These are phyloP conservation scores for Amanita thiersii DNA, from an alignment of 768 basidiomycete species.

Conservation along the genomic window DNA sequence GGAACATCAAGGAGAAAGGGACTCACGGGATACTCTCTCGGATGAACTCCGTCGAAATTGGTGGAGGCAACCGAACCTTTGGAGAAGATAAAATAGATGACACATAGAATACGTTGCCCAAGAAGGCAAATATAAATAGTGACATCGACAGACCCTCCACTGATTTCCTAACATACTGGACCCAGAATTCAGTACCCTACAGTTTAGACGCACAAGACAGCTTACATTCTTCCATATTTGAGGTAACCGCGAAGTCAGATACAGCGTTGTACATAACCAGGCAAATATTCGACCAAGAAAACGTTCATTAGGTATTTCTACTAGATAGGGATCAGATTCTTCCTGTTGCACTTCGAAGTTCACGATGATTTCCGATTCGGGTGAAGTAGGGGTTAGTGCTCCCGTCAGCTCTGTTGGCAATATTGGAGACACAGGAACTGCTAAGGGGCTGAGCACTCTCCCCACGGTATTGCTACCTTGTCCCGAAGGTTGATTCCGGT, in stretches of 20 bases:
- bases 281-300: slow-evolving; percentile 86
- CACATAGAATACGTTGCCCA: slow-evolving; percentile 92
- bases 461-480: background rate
- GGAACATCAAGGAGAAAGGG: background rate
- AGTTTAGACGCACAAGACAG: slow-evolving; percentile 13
- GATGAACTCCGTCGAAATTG: slow-evolving; percentile 57
- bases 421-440: background rate
- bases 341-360: background rate
- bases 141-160: slow-evolving; percentile 93
- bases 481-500: slow-evolving; percentile 7
- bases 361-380: background rate
- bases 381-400: background rate
- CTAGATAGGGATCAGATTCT: background rate
- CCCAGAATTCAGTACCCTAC: slow-evolving; percentile 4
- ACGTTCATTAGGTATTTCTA: slow-evolving; percentile 37
- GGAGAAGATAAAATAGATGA: slow-evolving; percentile 82
- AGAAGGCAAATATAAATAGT: slow-evolving; percentile 88
- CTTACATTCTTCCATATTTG: slow-evolving; percentile 99
- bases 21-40: slow-evolving; percentile 82
- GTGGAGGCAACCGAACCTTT: slow-evolving; percentile 44
- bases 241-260: slow-evolving; percentile 88
- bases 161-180: slow-evolving; percentile 80
- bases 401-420: background rate
- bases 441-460: slow-evolving; percentile 7
- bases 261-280: slow-evolving; percentile 90